These are phyloP conservation scores for Trametes coccinea DNA, from an alignment of 768 basidiomycete species.

Conservation along the genomic window DNA sequence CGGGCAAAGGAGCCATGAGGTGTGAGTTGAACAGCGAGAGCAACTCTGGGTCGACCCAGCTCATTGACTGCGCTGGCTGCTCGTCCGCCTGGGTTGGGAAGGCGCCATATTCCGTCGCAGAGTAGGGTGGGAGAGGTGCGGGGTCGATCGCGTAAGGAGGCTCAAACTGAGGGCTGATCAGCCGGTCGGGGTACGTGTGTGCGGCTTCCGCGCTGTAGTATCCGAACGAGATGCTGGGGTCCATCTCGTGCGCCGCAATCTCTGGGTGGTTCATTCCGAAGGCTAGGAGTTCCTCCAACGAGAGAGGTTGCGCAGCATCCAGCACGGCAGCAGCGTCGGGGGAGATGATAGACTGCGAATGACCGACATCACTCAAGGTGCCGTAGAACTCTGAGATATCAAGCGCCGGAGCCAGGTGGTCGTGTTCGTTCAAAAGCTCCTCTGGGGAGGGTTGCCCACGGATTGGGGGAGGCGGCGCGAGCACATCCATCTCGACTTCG, in stretches of 20 bases:
- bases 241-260: background rate
- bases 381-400: constrained; percentile 8
- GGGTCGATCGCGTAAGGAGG: background rate
- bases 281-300: background rate
- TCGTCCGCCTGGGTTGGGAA: too few relatives aligned
- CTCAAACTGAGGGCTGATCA: background rate
- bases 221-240: background rate
- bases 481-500: background rate
- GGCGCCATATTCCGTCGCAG: too few relatives aligned
- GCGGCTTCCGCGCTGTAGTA: background rate
- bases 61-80: too few relatives aligned
- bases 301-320: background rate
- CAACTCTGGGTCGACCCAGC: background rate
- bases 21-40: background rate
- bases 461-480: background rate
- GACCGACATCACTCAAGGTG: background rate
- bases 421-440: background rate
- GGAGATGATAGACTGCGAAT: background rate
- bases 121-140: background rate
- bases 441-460: background rate
- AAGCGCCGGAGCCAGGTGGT: constrained; percentile 1
- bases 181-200: background rate
- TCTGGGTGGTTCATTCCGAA: background rate
- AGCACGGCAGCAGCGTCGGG: background rate
- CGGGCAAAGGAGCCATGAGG: background rate